Evolutionary conservation across 495 filamentous ascomycete genomes (phyloP), one percentile per base, ranked within the genome.

Genomic region (Aspergillus nidulans): DNA sequence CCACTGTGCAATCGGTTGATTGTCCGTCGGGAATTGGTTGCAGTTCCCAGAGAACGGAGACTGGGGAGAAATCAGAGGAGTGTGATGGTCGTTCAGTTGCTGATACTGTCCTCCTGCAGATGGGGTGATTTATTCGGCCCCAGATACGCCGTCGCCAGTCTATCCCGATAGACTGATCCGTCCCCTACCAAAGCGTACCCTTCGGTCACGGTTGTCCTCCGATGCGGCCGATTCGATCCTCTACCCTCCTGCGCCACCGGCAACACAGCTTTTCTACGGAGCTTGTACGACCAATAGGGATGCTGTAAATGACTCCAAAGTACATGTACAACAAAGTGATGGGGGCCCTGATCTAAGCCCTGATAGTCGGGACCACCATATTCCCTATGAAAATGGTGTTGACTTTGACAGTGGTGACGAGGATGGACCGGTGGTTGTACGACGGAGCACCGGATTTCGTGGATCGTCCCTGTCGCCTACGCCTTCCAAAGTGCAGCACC

Each of bases 91-190:
- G 65, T 58, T 70, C 64, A 62, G 67, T 69, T 76, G 67, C 73
- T 76, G 69, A 77, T 72, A 55, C 59, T 63, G 58, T 68, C 63
- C 55, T 62, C 61, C 59, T 62, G 64, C 66, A 77, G 75, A 75
- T 70, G 75, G 74, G 68, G 70, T 71, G 65, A 77, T 75, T 63
- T 74, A 75, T 51, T 69, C 76, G 79, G 83, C 85, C 68, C 79
- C 86, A 62, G 89, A 94, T 69, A 84, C 86, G 44, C 77, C 79
- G 49, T 91, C 91, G 46, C 77, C 85, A 28, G 69, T 88, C 59
- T 94, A 89, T 65, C 89, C 90, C 58, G 88, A 95, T 62, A 84
- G 95, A 62, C 86, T 91, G 53, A 97, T 99, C 65, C 89, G 91
- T 38, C 95, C 95, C 45, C 79, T 99, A 50, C 95, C 95, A 28